Evolutionary conservation across 805 yeast species (phyloP), one percentile per base, ranked within the genome.

Genomic region (Phaffomyces thermotolerans): DNA sequence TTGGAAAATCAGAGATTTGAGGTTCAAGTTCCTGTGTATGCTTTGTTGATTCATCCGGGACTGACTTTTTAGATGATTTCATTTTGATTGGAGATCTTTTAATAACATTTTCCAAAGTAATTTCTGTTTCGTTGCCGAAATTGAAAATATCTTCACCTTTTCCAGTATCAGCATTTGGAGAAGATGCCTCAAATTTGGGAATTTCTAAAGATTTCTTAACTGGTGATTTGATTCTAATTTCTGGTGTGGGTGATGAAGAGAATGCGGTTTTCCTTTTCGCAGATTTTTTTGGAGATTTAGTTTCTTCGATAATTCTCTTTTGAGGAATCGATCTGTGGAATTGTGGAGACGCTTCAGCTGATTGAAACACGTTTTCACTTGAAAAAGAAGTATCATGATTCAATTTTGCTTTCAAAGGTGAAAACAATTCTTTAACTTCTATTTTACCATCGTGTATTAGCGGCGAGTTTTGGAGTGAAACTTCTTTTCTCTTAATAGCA

Each of bases 331-430:
- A 14, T 32, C 52, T 54, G 12, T 42, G 47, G 24, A 43, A 24
- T 9, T 51, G 53, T 9, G 57, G 54, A 1, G 60, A 53, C 4
- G 24, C 22, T 7, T 14, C 15, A 13, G 58, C 47, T 3, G 58
- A 46, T 46, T 68, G 72, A 50, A 66, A 67, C 4, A 65, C 60
- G 46, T 67, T 66, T 9, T 64, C 67, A 23, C 52, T 51, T 1
- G 65, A 53, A 47, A 68, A 64, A 9, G 62, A 56, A 1, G 54
- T 50, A 10, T 59, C 60, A 13, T 36, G 13, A 12, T 41, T 48
- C 6, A 45, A 18, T 13, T 41, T 47, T 32, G 43, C 43, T 35
- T 50, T 48, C 3, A 50, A 38, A 33, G 12, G 27, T 23, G 8
- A 38, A 32, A 17, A 39, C 34, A 4, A 44, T 41, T 25, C 31